Evolutionary conservation across 352 stramenopile genomes (phyloP).

Genomic region (Globisporangium abappressorium): DNA sequence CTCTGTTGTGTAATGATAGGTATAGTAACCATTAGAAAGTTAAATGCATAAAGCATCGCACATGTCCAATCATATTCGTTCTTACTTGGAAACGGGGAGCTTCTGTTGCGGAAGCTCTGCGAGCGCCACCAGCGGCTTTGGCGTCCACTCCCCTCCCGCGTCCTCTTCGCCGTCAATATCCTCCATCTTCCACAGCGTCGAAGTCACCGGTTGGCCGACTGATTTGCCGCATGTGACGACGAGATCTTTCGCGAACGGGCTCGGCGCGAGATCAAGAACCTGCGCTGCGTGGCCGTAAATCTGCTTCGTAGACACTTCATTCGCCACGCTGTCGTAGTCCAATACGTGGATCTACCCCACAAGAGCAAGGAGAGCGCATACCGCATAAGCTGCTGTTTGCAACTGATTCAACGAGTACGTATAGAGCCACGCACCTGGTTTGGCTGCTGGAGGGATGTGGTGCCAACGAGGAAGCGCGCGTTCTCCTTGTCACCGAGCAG

Average conservation of each 20-base stretch:
- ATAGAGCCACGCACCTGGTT: constrained; percentile 44
- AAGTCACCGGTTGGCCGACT: constrained; percentile 28
- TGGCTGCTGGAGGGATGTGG: constrained; percentile 50
- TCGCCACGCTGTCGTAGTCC: constrained; percentile 45
- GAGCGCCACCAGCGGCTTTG: constrained; percentile 34
- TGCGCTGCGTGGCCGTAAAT: constrained; percentile 46
- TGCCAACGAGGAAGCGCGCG: constrained; percentile 67
- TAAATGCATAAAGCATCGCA: neutral
- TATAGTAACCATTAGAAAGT: neutral
- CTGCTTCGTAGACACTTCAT: constrained; percentile 35
- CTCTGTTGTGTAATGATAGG: constrained; percentile 16
- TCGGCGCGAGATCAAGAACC: constrained; percentile 48
- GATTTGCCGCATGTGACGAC: constrained; percentile 56
- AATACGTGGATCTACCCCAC: constrained; percentile 48
- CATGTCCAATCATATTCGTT: neutral
- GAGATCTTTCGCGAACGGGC: constrained; percentile 42
- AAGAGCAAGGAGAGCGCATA: neutral
- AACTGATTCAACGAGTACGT: constrained; percentile 9
- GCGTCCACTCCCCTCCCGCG: constrained; percentile 6
- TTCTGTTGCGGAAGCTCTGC: constrained; percentile 41
- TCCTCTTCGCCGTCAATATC: constrained; percentile 17
- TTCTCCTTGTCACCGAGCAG: constrained; percentile 59
- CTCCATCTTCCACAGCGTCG: constrained; percentile 52
- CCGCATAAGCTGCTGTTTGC: too few relatives aligned
- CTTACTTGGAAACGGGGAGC: constrained; percentile 42